Conservation (phyloP, 78 protist species). For the Pigoraptor vietnamica region DNA sequence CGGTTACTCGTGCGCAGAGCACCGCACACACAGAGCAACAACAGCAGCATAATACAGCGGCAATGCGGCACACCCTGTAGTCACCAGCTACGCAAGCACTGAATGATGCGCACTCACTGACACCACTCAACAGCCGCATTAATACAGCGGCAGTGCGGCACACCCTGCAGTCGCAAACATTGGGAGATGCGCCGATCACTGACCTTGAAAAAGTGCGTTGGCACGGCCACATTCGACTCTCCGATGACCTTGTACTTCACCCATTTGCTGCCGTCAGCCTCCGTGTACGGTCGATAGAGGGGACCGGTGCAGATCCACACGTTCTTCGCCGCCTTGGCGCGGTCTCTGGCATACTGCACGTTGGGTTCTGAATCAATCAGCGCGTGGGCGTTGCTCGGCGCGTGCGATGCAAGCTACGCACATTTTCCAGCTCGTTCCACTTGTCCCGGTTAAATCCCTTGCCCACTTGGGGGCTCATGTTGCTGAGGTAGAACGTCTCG, state of each 20-base stretch:
- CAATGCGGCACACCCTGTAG: too few relatives aligned
- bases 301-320: neutral
- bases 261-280: neutral
- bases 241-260: slow-evolving; percentile 2
- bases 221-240: neutral
- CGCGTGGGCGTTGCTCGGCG: too few relatives aligned
- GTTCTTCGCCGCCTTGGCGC: neutral
- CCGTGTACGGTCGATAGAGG: neutral
- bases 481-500: slow-evolving; percentile 17
- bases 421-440: slow-evolving; percentile 11
- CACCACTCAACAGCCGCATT: too few relatives aligned
- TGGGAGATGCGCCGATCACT: too few relatives aligned
- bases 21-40: too few relatives aligned
- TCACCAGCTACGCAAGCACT: too few relatives aligned
- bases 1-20: too few relatives aligned
- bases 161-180: too few relatives aligned
- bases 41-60: too few relatives aligned
- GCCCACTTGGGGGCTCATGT: slow-evolving; percentile 22
- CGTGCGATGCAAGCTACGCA: neutral
- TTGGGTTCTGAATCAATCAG: too few relatives aligned
- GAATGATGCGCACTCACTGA: too few relatives aligned
- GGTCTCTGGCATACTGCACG: neutral
- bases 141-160: too few relatives aligned
- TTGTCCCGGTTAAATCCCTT: slow-evolving; percentile 14
- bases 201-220: slow-evolving; percentile 8